Base-by-base conservation (phyloP, 805 yeast species). In the Ogataea haglerorum region DNA sequence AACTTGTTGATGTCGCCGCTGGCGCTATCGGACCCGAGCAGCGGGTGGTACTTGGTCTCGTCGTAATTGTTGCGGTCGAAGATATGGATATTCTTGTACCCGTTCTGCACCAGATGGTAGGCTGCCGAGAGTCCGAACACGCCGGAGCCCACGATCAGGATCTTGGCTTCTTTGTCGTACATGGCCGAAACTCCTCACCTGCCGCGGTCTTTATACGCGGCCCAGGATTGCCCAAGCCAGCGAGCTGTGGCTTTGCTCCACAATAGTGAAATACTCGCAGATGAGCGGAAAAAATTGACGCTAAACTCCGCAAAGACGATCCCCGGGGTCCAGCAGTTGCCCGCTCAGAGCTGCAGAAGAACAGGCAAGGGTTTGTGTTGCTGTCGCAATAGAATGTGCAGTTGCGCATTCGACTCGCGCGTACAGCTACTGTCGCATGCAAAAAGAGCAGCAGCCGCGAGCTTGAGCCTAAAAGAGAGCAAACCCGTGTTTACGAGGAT, bases 331-430 rank as follows among this genome's bases (percentile, higher is more conserved):
- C 24, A 25, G 24, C 44, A 44, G 28, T 47, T 52, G 27, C 39
- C 47, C 30, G 39, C 46, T 5, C 40, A 5, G 34, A 41, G 10
- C 9, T 34, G 2, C 19, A 9, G 5, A 38, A 33, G 19, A 33
- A 45, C 15, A 43, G 13, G 51, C 48, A 10, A 54, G 47, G 36
- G 46, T 56, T 2, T 78, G 85, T 55, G 70, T 74, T 12, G 64
- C 33, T 78, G 85, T 51, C 81, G 78, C 52, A 69, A 75, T 30
- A 78, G 76, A 57, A 80, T 80, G 60, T 72, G 79, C 44, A 78
- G 76, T 48, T 81, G 86, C 57, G 74, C 78, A n/a, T 69, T 80
- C 44, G 70, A 67, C 29, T 71, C 68, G 30, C 86, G 85, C 1
- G 61, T 72, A 86, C 53, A 62, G 67, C 19, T 70, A 70, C 47